Percentiles rank a stretch among this genome's conserved stretches.
phyloP scores from a whole-genome alignment of 371 early-diverging fungal species.

The Coemansia sp. region DNA sequence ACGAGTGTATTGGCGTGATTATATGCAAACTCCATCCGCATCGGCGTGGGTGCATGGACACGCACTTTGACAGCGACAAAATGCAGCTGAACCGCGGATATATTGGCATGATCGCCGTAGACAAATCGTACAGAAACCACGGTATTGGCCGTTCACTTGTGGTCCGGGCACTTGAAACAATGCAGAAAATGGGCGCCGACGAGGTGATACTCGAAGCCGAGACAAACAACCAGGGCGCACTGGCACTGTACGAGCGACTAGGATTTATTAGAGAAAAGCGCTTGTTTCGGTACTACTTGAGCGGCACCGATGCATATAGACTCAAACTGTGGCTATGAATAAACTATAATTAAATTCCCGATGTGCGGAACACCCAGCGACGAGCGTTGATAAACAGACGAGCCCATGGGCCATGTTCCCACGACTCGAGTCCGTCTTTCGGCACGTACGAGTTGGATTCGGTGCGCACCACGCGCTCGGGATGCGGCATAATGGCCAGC shows the following conservation, averaged over 20 bases:
- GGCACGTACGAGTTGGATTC: conserved; percentile 88
- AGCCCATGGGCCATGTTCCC: conserved; percentile 82
- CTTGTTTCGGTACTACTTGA: conserved; percentile 86
- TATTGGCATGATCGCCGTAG: conserved; percentile 95
- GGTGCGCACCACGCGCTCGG: conserved; percentile 85
- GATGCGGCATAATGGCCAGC: conserved; percentile 96
- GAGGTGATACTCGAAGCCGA: conserved; percentile 95
- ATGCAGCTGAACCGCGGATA: conserved; percentile 69
- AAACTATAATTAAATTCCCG: background rate
- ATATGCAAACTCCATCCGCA: conserved; percentile 88
- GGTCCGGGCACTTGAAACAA: conserved; percentile 65
- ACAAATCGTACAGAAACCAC: conserved; percentile 69
- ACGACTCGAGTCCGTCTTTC: conserved; percentile 53
- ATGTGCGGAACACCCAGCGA: conserved; percentile 60
- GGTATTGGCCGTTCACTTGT: conserved; percentile 80
- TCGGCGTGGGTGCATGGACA: conserved; percentile 40
- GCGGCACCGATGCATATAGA: conserved; percentile 91
- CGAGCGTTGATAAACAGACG: conserved; percentile 82
- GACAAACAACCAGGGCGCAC: conserved; percentile 80
- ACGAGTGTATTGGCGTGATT: conserved; percentile 77
- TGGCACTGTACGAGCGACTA: conserved; percentile 83
- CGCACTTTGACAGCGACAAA: conserved; percentile 12
- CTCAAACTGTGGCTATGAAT: conserved; percentile 64
- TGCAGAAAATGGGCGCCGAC: conserved; percentile 78
- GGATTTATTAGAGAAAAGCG: conserved; percentile 94